Evolutionary conservation across 148 eudicot species (phyloP), one percentile per base, ranked within the genome.

Genomic region (Chenopodium berlandieri): DNA sequence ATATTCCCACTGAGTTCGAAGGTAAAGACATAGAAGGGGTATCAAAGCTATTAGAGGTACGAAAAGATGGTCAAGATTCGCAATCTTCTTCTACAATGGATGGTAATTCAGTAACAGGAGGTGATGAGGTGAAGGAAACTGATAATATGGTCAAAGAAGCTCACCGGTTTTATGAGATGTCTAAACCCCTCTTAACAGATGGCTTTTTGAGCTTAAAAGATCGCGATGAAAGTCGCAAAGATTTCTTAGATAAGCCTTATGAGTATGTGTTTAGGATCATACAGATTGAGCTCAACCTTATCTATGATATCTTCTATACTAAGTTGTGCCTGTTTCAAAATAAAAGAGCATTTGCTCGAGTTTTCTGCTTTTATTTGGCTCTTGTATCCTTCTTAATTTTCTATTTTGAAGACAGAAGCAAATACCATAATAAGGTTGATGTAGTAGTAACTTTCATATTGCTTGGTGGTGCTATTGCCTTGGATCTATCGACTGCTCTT

Each of bases 301-400:
- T 87, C 4, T 87, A 87, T 70, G 91, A 83, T 4, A 73, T 70
- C 1, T 83, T 89, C 63, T 85, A 75, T 73, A 89, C 88, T 10
- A 89, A 89, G 63, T 50, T 30, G 2, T 34, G 60, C 23, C 44
- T 88, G 60, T 8, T 83, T n/a, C 60, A 54, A 12, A 66, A 7
- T 3, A 69, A 37, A 6, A 32, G 44, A 30, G 64, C 47, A 1
- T 9, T 3, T 30, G 20, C 6, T 58, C 32, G 89, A n/a, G 12
- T 62, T 23, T 19, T 78, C 25, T 17, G 37, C 73, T 27, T 56
- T 19, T 0, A 78, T 27, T 66, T 52, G 17, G 78, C 71, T 0
- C 32, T 63, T 0, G 48, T 44, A 0, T 44, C 90, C 0, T 23
- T 86, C 22, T 23, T 75, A 22, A 23, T 78, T 23, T 88, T 86